A percentile compares a stretch with the other conserved stretches of the same genome.
Evolutionary conservation across 2,329 filamentous ascomycete species (phyloP).

Genomic region (Colletotrichum endophyticum): DNA sequence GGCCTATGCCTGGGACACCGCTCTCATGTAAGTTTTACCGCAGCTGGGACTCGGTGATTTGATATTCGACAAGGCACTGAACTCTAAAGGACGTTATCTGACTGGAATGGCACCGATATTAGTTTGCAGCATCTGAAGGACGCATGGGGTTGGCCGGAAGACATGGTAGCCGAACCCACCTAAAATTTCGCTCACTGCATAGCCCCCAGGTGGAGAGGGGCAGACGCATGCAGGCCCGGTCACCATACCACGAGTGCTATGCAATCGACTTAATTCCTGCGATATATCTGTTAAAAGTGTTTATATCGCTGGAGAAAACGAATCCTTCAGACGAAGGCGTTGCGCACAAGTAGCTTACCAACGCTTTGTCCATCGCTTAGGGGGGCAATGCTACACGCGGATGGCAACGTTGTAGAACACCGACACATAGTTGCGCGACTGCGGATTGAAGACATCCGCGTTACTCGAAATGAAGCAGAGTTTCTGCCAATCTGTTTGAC

Average conservation of each 20-base stretch:
- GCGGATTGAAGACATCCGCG: background rate
- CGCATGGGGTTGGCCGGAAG: background rate
- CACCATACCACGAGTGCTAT: background rate
- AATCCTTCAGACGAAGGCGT: background rate
- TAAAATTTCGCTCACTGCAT: background rate
- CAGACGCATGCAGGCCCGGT: background rate
- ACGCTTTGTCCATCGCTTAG: background rate
- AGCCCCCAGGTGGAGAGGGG: background rate
- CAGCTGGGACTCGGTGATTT: background rate
- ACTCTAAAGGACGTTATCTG: background rate
- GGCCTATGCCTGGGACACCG: background rate
- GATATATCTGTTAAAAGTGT: background rate
- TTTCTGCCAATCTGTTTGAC: background rate
- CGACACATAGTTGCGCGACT: background rate
- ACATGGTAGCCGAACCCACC: background rate
- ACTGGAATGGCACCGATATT: background rate
- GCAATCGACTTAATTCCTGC: background rate
- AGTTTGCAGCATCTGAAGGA: background rate
- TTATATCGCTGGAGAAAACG: background rate
- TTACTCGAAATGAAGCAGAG: background rate
- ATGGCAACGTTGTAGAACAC: background rate
- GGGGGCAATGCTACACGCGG: background rate
- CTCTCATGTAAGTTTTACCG: background rate
- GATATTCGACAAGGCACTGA: background rate
- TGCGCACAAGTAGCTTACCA: background rate